Evolutionary conservation across 306 rosid genomes (phyloP), one percentile per base, ranked within the genome.

Genomic region (Arachis stenosperma): DNA sequence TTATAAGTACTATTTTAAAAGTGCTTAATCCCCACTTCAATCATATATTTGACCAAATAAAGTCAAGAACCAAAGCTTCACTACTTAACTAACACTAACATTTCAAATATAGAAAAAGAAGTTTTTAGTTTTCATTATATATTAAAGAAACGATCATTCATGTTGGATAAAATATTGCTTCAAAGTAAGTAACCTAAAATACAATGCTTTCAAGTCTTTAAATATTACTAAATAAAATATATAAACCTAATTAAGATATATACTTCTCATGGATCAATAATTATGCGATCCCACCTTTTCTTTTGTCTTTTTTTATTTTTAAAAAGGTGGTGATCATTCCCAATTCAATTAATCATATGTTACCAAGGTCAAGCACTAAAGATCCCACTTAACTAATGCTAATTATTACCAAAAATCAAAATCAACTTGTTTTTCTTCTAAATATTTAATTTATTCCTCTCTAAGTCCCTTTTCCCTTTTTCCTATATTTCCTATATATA

Each of bases 11-110:
- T 6, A 55, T 22, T 5, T 0, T 3, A 4, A 2, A 12, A 11
- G 8, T 3, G 27, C 27, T 52, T 30, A 50, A n/a, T 6, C 10
- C 7, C 39, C 14, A 52, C 14, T 37, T 7, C 62, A 78, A n/a
- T 65, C 82, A 71, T 48, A 37, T 0, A 9, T 57, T 57, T 67
- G 52, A 68, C 69, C 53, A 59, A 17, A 17, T 17, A 17, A 56
- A 33, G 14, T 63, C 69, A 65, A 14, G 6, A 12, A 39, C 22
- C 44, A 11, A 69, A 54, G n/a, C 17, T 39, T 27, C n/a, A 37
- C 29, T 48, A 37, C 29, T 48, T 61, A 62, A 40, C 27, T 62
- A 61, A 61, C 40, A 48, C 14, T 39, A 39, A 27, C 48, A 13
- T 2, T 5, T 0, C 22, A 51, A 15, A 12, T 51, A n/a, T 12